Evolutionary conservation across 108 stramenopile species (phyloP).

Genomic region (Nitzschia sp.): DNA sequence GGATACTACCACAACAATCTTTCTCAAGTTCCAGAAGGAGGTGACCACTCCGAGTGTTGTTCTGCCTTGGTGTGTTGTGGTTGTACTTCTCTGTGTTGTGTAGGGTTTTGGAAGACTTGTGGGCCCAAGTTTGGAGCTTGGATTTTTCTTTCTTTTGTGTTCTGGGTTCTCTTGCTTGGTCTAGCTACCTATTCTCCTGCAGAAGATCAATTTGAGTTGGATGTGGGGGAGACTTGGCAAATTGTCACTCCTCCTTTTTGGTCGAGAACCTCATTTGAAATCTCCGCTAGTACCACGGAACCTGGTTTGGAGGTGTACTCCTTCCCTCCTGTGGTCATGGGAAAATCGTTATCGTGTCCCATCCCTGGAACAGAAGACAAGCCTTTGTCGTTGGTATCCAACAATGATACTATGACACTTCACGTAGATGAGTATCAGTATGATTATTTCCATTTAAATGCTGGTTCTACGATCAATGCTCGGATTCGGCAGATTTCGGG

Average conservation of each 20-base stretch:
- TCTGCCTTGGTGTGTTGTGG: no score
- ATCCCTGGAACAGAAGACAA: not conserved
- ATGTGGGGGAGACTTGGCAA: conserved; percentile 13
- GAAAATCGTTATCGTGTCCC: not conserved
- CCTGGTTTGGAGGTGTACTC: conserved; percentile 13
- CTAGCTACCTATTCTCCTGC: conserved; percentile 6
- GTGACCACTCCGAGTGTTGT: no score
- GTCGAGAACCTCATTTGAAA: conserved; percentile 6
- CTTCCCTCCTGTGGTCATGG: conserved; percentile 5
- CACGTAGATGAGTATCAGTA: conserved; percentile 1
- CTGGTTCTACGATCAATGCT: conserved; percentile 5
- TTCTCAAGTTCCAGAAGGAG: no score
- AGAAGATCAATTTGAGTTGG: conserved; percentile 6
- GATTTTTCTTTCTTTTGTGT: conserved; percentile 2
- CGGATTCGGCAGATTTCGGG: conserved; percentile 4
- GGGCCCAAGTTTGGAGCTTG: not conserved
- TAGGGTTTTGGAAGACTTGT: no score
- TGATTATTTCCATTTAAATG: conserved; percentile 10
- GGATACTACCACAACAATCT: no score
- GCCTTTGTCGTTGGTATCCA: not conserved
- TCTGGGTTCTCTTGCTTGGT: not conserved
- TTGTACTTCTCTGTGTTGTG: no score
- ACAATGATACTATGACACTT: not conserved
- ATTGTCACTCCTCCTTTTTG: conserved; percentile 3
- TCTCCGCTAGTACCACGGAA: not conserved